phyloP scores from a whole-genome alignment of 2,329 filamentous ascomycete species.

The Cercospora brassicicola region DNA sequence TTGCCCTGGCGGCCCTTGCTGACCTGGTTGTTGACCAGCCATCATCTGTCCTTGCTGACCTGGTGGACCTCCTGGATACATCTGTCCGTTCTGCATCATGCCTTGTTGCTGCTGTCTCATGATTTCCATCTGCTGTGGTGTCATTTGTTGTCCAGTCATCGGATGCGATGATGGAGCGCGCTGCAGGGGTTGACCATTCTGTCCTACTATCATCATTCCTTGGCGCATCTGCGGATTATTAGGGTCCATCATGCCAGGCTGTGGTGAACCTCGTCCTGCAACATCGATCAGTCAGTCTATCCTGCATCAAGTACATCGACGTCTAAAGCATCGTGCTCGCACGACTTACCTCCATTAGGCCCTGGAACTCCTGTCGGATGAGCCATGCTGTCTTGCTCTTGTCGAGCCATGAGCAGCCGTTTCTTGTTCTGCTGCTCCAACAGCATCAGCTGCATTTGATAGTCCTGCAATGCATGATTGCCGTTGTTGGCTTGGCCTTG shows the following conservation, averaged over 20 bases:
- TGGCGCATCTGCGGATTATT: conserved; percentile 34
- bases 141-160: conserved; percentile 47
- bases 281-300: conserved; percentile 47
- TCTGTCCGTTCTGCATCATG: conserved; percentile 34
- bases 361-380: conserved; percentile 47
- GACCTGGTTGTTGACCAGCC: conserved; percentile 46
- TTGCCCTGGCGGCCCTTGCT: conserved; percentile 50
- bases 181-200: conserved; percentile 28
- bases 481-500: conserved; percentile 51
- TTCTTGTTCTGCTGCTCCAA: conserved; percentile 88
- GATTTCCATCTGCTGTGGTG: conserved; percentile 54
- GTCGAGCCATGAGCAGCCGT: conserved; percentile 77
- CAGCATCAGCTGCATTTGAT: conserved; percentile 86
- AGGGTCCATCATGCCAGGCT: conserved; percentile 59
- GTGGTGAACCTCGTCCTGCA: conserved; percentile 62
- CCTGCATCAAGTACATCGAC: conserved; percentile 29
- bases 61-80: conserved; percentile 40
- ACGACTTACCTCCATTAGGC: conserved; percentile 48
- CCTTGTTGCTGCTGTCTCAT: conserved; percentile 35
- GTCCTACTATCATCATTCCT: conserved; percentile 24
- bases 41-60: conserved; percentile 42
- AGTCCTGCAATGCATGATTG: conserved; percentile 81
- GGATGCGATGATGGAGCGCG: conserved; percentile 64
- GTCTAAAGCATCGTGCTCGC: conserved; percentile 28
- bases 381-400: conserved; percentile 70